Evolutionary conservation across 2,329 filamentous ascomycete species (phyloP).

Genomic region (Penicillium verrucosum): DNA sequence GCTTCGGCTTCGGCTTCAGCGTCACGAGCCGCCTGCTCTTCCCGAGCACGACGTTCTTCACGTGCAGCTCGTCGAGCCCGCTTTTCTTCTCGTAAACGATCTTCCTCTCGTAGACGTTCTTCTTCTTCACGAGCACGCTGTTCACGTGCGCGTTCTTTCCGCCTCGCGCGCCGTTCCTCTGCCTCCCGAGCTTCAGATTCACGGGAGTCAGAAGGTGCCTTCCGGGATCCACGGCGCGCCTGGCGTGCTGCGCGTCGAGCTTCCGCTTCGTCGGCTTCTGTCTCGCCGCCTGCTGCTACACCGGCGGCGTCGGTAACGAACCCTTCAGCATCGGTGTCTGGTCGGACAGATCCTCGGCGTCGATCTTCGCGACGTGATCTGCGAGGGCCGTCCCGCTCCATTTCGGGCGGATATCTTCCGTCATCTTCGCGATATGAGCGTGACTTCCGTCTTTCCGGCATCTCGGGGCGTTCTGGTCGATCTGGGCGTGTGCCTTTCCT

Average conservation of each 20-base stretch:
- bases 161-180: constrained; percentile 33
- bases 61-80: constrained; percentile 57
- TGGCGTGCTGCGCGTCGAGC: constrained; percentile 62
- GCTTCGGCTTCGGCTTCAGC: constrained; percentile 27
- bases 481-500: constrained; percentile 29
- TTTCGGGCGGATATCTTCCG: constrained; percentile 31
- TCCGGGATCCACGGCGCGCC: constrained; percentile 47
- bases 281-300: constrained; percentile 34
- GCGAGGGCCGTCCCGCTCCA: constrained; percentile 36
- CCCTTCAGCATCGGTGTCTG: constrained; percentile 52
- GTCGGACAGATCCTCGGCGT: constrained; percentile 39
- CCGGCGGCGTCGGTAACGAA: constrained; percentile 43
- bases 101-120: constrained; percentile 21
- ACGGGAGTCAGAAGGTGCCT: constrained; percentile 37
- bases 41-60: constrained; percentile 27
- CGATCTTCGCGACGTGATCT: constrained; percentile 37
- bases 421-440: constrained; percentile 39
- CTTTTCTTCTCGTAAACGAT: constrained; percentile 27
- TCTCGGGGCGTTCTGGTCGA: constrained; percentile 20
- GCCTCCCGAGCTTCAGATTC: constrained; percentile 38
- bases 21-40: constrained; percentile 21
- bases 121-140: constrained; percentile 43
- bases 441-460: constrained; percentile 37
- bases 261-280: constrained; percentile 54
- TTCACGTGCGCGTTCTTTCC: constrained; percentile 35